These are phyloP conservation scores for Daldinia sp. DNA, from an alignment of 2,329 filamentous ascomycete species.

Conservation along the genomic window DNA sequence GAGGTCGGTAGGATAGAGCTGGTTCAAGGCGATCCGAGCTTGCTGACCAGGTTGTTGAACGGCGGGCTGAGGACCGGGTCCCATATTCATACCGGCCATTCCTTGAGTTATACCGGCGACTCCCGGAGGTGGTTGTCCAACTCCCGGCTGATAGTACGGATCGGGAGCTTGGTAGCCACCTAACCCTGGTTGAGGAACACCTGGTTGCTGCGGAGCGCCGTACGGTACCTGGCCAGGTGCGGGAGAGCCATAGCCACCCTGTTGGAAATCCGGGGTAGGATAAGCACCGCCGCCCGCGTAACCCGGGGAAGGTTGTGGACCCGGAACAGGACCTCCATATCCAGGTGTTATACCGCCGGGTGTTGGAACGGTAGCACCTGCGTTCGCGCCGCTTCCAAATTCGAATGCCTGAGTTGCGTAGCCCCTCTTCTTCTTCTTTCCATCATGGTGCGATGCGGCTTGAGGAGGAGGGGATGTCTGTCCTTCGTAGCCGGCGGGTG, in stretches of 20 bases:
- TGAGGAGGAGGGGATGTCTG: slow-evolving; percentile 55
- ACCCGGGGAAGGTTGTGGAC: slow-evolving; percentile 56
- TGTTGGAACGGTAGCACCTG: slow-evolving; percentile 61
- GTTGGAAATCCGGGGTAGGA: slow-evolving; percentile 59
- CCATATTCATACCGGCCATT: slow-evolving; percentile 88
- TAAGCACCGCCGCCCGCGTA: slow-evolving; percentile 69
- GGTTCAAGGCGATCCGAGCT: slow-evolving; percentile 75
- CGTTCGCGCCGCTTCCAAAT: slow-evolving; percentile 89
- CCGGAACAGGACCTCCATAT: slow-evolving; percentile 57
- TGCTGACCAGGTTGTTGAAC: slow-evolving; percentile 64
- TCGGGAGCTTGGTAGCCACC: slow-evolving; percentile 77
- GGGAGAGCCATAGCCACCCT: slow-evolving; percentile 50
- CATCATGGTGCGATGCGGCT: slow-evolving; percentile 54
- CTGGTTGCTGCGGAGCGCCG: slow-evolving; percentile 58
- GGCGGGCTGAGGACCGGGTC: slow-evolving; percentile 65
- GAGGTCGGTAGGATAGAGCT: slow-evolving; percentile 91
- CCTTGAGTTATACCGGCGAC: slow-evolving; percentile 83
- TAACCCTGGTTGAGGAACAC: slow-evolving; percentile 58
- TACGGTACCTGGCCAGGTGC: slow-evolving; percentile 53
- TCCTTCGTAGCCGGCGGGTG: slow-evolving; percentile 54
- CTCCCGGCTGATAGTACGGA: slow-evolving; percentile 71
- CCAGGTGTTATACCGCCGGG: slow-evolving; percentile 53
- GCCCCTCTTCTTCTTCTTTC: slow-evolving; percentile 89
- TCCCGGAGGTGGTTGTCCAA: slow-evolving; percentile 59
- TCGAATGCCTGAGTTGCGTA: slow-evolving; percentile 97